Conservation (phyloP, 2,329 filamentous ascomycete genomes). For the Penicillium freii region DNA sequence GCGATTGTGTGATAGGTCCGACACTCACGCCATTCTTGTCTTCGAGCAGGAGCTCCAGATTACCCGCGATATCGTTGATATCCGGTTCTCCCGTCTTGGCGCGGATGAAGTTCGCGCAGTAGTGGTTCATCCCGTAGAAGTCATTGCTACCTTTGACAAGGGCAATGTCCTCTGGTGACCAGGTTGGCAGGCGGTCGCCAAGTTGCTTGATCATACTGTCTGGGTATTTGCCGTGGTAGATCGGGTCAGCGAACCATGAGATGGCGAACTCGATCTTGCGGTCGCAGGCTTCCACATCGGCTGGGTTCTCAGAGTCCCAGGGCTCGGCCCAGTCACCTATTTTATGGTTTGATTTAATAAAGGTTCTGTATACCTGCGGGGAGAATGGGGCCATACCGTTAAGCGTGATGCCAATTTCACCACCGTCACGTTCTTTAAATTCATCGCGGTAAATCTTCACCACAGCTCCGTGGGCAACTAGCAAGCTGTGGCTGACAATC, state of each 20-base stretch:
- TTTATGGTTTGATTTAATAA: background rate
- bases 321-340: slow-evolving; percentile 74
- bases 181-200: slow-evolving; percentile 71
- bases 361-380: background rate
- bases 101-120: slow-evolving; percentile 83
- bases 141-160: slow-evolving; percentile 85
- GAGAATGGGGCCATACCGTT: slow-evolving; percentile 57
- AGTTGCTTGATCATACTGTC: slow-evolving; percentile 80
- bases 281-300: slow-evolving; percentile 71
- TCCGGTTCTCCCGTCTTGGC: slow-evolving; percentile 63
- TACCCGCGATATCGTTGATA: slow-evolving; percentile 68
- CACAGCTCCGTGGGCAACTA: slow-evolving; percentile 75
- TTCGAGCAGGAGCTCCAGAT: slow-evolving; percentile 69
- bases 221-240: slow-evolving; percentile 82
- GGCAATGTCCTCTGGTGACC: slow-evolving; percentile 67
- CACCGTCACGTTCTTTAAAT: slow-evolving; percentile 69
- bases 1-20: slow-evolving; percentile 76
- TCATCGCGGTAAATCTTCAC: slow-evolving; percentile 81
- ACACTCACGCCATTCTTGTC: slow-evolving; percentile 72
- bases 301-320: slow-evolving; percentile 73
- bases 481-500: slow-evolving; percentile 76
- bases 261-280: slow-evolving; percentile 86
- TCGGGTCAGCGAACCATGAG: slow-evolving; percentile 82
- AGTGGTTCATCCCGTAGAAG: slow-evolving; percentile 95
- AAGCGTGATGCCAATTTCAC: slow-evolving; percentile 82